phyloP scores from a whole-genome alignment of 768 basidiomycete species.

The Trametes sanguinea region DNA sequence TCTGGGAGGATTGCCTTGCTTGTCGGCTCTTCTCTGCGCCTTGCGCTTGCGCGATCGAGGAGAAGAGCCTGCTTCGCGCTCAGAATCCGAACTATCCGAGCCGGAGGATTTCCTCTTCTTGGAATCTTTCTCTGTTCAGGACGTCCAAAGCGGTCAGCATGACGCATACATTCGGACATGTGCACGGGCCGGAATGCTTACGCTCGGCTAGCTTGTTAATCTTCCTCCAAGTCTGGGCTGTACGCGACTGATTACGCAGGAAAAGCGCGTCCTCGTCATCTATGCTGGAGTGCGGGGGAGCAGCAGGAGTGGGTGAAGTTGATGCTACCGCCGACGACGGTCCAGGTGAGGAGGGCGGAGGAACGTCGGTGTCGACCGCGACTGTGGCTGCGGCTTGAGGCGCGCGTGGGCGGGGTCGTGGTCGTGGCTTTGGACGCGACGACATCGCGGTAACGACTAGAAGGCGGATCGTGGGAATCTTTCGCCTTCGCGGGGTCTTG shows the following conservation, averaged over 20 bases:
- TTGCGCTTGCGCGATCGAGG: slow-evolving; percentile 16
- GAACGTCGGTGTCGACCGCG: slow-evolving; percentile 3
- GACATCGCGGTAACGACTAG: slow-evolving; percentile 34
- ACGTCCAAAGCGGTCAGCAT: background rate
- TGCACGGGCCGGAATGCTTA: slow-evolving; percentile 32
- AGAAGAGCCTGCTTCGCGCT: slow-evolving; percentile 5
- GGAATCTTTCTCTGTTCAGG: slow-evolving; percentile 9
- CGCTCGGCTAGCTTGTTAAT: slow-evolving; percentile 60
- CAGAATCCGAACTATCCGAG: slow-evolving; percentile 17
- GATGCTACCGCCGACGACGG: slow-evolving; percentile 18
- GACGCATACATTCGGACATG: background rate
- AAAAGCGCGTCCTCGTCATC: slow-evolving; percentile 71
- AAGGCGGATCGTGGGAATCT: slow-evolving; percentile 29
- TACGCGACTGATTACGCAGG: slow-evolving; percentile 63
- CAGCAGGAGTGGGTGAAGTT: slow-evolving; percentile 3
- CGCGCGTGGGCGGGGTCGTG: slow-evolving; percentile 47
- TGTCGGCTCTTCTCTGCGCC: slow-evolving; percentile 2
- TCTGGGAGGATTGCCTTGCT: slow-evolving; percentile 13
- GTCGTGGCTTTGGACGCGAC: slow-evolving; percentile 36
- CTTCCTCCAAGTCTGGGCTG: slow-evolving; percentile 57
- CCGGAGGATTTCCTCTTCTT: slow-evolving; percentile 10
- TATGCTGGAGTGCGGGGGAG: slow-evolving; percentile 15
- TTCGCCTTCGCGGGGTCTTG: slow-evolving; percentile 21
- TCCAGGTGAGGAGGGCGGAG: slow-evolving; percentile 19
- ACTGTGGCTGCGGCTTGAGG: slow-evolving; percentile 7